Base-by-base conservation (phyloP, 495 filamentous ascomycete genomes). In the Penicillium subrubescens region DNA sequence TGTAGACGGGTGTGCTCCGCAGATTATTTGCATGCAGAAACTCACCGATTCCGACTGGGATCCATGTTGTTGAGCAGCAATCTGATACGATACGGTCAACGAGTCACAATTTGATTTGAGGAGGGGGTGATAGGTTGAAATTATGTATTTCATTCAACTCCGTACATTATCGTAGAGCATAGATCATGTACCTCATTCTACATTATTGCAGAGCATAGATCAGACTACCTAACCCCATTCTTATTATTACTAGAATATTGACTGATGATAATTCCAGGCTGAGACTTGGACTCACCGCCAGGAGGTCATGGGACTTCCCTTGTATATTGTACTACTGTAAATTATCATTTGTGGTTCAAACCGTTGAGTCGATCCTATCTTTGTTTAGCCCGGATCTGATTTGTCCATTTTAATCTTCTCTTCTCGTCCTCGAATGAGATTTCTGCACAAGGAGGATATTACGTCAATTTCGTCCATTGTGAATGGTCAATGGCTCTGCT, bases 321-420 rank as follows among this genome's bases (percentile, higher is more conserved):
- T 8, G 0, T 4, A 41, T 17, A 15, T 2, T 2, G 39, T 3
- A 19, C 0, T 44, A 17, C n/a, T n/a, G 15, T 19, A 4, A 3
- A 8, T 19, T 1, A n/a, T 21, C 43, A n/a, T 44, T 44, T 44
- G 17, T 7, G 37, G 35, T 41, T 39, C n/a, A 50, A 57, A 60
- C 59, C 50, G 59, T 37, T 53, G 57, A 27, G 62, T 46, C 57
- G 62, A 60, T 41, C 39, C 46, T 37, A 37, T 48, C 56, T 41
- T 44, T 43, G 34, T 59, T 64, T 46, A 53, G 62, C 29, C 55
- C 46, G 43, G 35, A 37, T 31, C 34, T 64, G 62, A 64, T 64
- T 64, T 34, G 48, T 43, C 21, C 43, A 31, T 35, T 35, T 37
- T 33, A 25, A 41, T 21, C 19, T 0, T 48, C 35, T 59, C 57